phyloP scores from a whole-genome alignment of 2,329 filamentous ascomycete species.

The Ophiostoma ulmi region DNA sequence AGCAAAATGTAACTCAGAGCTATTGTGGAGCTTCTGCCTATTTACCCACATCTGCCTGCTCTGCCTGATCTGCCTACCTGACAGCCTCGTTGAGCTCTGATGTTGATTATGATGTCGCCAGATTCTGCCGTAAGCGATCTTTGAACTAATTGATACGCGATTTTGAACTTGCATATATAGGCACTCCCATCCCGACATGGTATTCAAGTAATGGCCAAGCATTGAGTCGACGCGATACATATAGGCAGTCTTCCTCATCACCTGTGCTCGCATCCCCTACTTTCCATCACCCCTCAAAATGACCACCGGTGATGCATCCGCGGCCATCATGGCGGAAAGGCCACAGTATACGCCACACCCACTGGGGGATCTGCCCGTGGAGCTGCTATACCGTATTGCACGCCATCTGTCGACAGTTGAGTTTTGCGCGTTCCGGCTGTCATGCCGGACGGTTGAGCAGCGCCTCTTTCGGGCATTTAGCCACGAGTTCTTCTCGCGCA shows the following conservation, averaged over 20 bases:
- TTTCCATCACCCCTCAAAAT: neutral
- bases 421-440: conserved; percentile 49
- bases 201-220: neutral
- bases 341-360: neutral
- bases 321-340: neutral
- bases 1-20: neutral
- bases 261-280: too few relatives aligned
- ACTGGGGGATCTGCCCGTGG: conserved; percentile 45
- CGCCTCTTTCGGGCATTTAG: conserved; percentile 52
- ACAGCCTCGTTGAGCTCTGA: too few relatives aligned
- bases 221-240: neutral
- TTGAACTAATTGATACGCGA: too few relatives aligned
- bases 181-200: neutral
- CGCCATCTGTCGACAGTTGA: conserved; percentile 50
- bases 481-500: conserved; percentile 59
- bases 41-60: neutral
- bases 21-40: neutral
- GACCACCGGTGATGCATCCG: neutral
- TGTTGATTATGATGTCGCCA: too few relatives aligned
- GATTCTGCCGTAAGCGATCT: too few relatives aligned
- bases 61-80: too few relatives aligned
- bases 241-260: neutral
- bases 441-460: conserved; percentile 51
- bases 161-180: neutral
- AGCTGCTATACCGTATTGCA: conserved; percentile 55